Percentiles rank a stretch among this genome's conserved stretches.
phyloP scores from a whole-genome alignment of 78 protist species.

The Capsaspora owczarzaki region DNA sequence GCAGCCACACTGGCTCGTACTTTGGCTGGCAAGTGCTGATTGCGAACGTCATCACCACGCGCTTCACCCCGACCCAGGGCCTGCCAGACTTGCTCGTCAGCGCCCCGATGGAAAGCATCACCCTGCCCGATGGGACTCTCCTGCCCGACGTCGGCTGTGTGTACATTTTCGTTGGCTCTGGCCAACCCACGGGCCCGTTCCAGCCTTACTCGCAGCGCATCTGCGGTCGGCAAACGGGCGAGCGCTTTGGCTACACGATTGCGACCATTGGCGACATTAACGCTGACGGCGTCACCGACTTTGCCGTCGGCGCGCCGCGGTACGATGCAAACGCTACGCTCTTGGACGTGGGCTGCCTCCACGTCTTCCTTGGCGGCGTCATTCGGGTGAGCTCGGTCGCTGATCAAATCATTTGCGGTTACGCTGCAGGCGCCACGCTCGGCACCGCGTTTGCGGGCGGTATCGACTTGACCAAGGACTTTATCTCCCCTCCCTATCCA shows the following conservation, averaged over 20 bases:
- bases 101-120: not conserved
- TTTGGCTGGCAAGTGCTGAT: not conserved
- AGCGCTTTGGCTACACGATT: not conserved
- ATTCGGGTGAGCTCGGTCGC: not conserved
- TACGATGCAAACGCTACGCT: not conserved
- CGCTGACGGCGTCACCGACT: not conserved
- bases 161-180: not conserved
- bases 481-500: not conserved
- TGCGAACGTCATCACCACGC: not conserved
- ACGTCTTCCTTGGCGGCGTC: not conserved
- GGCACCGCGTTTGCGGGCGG: not conserved
- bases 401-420: not conserved
- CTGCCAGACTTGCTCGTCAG: not conserved
- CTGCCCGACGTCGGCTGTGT: not conserved
- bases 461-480: not conserved
- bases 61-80: not conserved
- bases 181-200: not conserved
- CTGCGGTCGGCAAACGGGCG: not conserved
- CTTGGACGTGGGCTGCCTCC: not conserved
- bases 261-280: not conserved
- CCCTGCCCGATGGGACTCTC: not conserved
- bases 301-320: not conserved
- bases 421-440: not conserved
- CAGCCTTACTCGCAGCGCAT: not conserved
- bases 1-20: not conserved